Base-by-base conservation (phyloP, 306 rosid species). In the Glycine tomentella region DNA sequence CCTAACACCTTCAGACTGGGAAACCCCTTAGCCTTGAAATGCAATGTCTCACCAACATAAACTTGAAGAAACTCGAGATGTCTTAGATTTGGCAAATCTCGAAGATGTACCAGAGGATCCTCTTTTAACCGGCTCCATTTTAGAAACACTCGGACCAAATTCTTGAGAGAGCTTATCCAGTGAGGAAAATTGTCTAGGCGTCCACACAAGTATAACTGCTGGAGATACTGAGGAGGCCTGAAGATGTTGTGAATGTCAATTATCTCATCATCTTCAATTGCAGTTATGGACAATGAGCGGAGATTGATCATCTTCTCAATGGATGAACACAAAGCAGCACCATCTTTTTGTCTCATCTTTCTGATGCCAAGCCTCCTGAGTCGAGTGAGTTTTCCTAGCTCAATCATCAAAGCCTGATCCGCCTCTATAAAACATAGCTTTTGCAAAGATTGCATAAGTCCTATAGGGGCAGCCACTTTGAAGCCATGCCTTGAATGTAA, bases 1-100 rank as follows among this genome's bases (percentile, higher is more conserved):
- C 91, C 90, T 64, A 92, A 80, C 36, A 92, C 70, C 85, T 89
- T 87, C 61, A 92, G 82, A 84, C 87, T 92, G 61, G 85, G 89
- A 67, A 92, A 92, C 25, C 88, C 88, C 3, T 76, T 75, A 25
- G 84, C 82, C 20, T 78, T 86, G 79, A 92, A 92, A 66, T 73
- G 76, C 85, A 92, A 20, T 45, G 85, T 83, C 69, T 86, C 88
- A 0, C 89, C 91, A 15, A 83, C 87, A 70, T 69, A 89, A 36
- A 83, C 91, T 34, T 92, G 79, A 52, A 88, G 92, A 52, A 88
- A 66, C 74, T 88, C 91, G 6, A 88, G 70, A 48, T 88, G 89
- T 16, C 78, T 80, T 15, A 88, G 86, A 72, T 86, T 88, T 42
- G 91, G 89, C 71, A 88, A 58, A 55, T 42, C 77, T 78, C 85